A percentile compares a stretch with the other conserved stretches of the same genome.
phyloP scores from a whole-genome alignment of 495 filamentous ascomycete genomes.

The Penicillium argentinense region DNA sequence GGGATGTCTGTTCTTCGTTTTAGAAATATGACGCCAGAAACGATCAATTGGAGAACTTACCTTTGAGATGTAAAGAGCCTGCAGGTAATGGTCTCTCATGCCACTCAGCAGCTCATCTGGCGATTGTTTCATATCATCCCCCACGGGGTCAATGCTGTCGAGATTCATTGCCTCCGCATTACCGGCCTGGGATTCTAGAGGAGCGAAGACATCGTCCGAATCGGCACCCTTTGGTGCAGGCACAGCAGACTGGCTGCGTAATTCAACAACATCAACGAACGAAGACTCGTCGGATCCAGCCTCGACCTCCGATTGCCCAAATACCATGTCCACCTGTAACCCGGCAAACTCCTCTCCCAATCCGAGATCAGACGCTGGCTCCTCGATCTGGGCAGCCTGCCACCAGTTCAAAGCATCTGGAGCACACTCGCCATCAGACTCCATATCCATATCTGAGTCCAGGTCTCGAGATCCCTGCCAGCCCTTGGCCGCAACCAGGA shows the following conservation, averaged over 20 bases:
- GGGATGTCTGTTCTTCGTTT: slow-evolving; percentile 59
- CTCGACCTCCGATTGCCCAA: slow-evolving; percentile 18
- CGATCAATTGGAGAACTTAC: slow-evolving; percentile 36
- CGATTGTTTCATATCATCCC: slow-evolving; percentile 42
- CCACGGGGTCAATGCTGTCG: slow-evolving; percentile 12
- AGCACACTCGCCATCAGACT: slow-evolving; percentile 30
- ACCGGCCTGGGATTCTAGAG: slow-evolving; percentile 15
- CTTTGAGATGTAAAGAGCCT: slow-evolving; percentile 88
- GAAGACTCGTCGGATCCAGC: slow-evolving; percentile 8
- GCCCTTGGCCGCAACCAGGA: slow-evolving; percentile 35
- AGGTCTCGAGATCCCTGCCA: slow-evolving; percentile 38
- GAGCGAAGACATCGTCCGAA: slow-evolving; percentile 4
- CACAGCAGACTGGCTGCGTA: slow-evolving; percentile 20
- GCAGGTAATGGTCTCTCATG: slow-evolving; percentile 75
- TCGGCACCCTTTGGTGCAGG: slow-evolving; percentile 3
- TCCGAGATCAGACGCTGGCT: slow-evolving; percentile 25
- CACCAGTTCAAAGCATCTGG: slow-evolving; percentile 34
- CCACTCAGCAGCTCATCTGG: slow-evolving; percentile 65
- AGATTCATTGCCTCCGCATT: slow-evolving; percentile 12
- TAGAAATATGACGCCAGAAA: slow-evolving; percentile 3
- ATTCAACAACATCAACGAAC: slow-evolving; percentile 24
- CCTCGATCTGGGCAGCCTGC: slow-evolving; percentile 38
- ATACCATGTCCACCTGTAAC: slow-evolving; percentile 36
- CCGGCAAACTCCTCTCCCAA: slow-evolving; percentile 24
- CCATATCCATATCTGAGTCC: slow-evolving; percentile 30